Base-by-base conservation (phyloP, 768 basidiomycete genomes). In the Paxillus involutus region DNA sequence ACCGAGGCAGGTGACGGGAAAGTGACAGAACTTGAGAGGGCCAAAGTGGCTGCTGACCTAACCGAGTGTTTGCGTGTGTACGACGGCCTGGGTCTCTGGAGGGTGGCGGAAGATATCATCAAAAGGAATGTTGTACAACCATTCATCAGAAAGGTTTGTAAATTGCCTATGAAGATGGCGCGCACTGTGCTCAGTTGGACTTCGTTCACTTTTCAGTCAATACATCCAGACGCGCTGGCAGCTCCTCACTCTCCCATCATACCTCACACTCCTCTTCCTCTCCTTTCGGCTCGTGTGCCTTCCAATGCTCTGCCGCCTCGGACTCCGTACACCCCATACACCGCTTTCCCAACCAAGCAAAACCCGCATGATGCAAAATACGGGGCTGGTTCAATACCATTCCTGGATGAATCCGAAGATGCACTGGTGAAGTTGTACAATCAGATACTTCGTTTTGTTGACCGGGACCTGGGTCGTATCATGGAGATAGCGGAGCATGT, bases 81-180 rank as follows among this genome's bases (percentile, higher is more conserved):
- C 63, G 89, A 94, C 59, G 69, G 80, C 7, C 74, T 99, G 47
- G 81, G 85, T 12, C 80, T 93, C 8, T 94, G 91, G 90, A 74
- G 83, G 61, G 86, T 91, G 58, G 96, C 94, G 2, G 95, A 96
- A 71, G 90, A 94, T 55, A 85, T 97, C 16, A 72, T 98, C 47
- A 77, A 87, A 51, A 75, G 75, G 48, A 83, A 88, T 42, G 74
- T 97, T 36, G 80, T 94, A 35, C 82, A 83, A 2, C 79, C 78
- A 13, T 95, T 94, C 62, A 78, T 94, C 9, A 85, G 82, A 62
- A 89, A 89, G 77, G 94, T 88, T 49, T 37, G 68, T 57, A 67
- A n/a, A 16, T 26, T 21, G 46, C 35, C 32, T 24, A 12, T 14
- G 10, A 11, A 24, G 45, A 47, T 14, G 41, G 37, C 30, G 16